Evolutionary conservation across 2,329 filamentous ascomycete species (phyloP).

Genomic region (Pezicula carpinea): DNA sequence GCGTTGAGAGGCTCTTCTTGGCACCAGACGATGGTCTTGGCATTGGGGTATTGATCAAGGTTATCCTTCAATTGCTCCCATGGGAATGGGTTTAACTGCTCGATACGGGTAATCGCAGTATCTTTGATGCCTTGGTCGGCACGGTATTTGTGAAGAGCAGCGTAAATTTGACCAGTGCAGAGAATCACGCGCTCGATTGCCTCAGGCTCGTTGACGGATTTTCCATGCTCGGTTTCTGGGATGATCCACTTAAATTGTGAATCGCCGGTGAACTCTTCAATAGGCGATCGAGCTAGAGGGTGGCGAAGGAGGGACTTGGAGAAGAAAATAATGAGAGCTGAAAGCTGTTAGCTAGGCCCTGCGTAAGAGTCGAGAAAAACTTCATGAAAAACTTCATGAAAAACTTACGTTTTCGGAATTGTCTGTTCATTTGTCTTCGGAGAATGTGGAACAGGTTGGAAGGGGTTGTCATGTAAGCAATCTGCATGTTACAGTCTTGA

Average conservation of each 20-base stretch:
- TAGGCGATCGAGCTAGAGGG: constrained; percentile 80
- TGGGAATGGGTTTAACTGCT: constrained; percentile 98
- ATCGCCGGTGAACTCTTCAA: constrained; percentile 87
- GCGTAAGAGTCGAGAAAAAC: neutral
- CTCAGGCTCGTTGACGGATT: constrained; percentile 71
- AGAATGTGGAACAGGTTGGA: constrained; percentile 96
- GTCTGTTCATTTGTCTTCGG: constrained; percentile 95
- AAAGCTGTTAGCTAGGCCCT: constrained; percentile 14
- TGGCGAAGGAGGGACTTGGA: constrained; percentile 95
- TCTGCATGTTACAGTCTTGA: constrained; percentile 99
- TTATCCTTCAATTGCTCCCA: constrained; percentile 97
- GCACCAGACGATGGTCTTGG: constrained; percentile 93
- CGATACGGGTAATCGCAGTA: constrained; percentile 89
- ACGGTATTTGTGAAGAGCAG: constrained; percentile 85
- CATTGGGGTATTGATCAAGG: constrained; percentile 94
- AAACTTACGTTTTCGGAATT: constrained; percentile 94
- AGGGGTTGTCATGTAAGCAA: constrained; percentile 94
- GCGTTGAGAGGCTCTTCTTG: constrained; percentile 98
- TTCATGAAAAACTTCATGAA: too few species aligned
- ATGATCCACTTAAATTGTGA: constrained; percentile 98
- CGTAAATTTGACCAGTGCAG: constrained; percentile 92
- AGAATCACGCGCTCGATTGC: constrained; percentile 92
- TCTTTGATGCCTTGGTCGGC: constrained; percentile 81
- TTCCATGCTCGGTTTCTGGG: constrained; percentile 78
- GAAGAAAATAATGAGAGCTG: constrained; percentile 95